Conservation (phyloP, 1,139 yeast species). For the Scheffersomyces stambukii region DNA sequence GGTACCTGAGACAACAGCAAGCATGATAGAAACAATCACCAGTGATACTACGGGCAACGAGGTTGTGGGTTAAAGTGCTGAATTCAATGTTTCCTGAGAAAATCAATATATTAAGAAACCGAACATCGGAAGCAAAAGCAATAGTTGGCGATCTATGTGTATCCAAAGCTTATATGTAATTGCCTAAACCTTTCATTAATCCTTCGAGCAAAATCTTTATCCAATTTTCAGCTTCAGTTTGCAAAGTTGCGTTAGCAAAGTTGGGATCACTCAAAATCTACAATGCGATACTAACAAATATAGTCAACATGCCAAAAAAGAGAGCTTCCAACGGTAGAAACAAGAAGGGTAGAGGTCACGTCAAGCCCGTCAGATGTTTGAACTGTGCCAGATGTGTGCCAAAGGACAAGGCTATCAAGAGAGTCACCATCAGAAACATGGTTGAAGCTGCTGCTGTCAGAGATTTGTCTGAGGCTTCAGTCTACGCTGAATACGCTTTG, state of each 20-base stretch:
- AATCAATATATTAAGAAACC: no score
- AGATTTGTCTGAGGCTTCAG: slow-evolving; percentile 99
- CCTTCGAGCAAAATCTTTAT: background rate
- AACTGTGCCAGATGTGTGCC: slow-evolving; percentile 99
- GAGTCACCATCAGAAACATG: slow-evolving; percentile 99
- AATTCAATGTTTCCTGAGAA: no score
- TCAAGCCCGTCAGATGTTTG: slow-evolving; percentile 98
- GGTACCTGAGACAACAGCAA: no score
- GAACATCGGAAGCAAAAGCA: no score
- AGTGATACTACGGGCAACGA: no score
- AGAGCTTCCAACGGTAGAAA: slow-evolving; percentile 99
- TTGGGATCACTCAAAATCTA: background rate
- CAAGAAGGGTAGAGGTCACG: slow-evolving; percentile 99
- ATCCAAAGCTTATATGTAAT: no score
- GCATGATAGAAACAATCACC: no score
- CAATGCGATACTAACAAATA: slow-evolving; percentile 25
- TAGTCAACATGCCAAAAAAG: slow-evolving; percentile 92
- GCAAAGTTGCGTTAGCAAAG: no score
- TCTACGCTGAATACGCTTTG: slow-evolving; percentile 97
- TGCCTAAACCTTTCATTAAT: no score
- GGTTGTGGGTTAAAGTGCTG: no score
- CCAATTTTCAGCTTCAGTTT: no score
- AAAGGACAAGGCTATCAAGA: slow-evolving; percentile 99
- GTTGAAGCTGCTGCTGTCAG: slow-evolving; percentile 99
- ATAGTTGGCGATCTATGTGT: no score